Base-by-base conservation (phyloP, 306 rosid genomes). In the Vigna hirtella region DNA sequence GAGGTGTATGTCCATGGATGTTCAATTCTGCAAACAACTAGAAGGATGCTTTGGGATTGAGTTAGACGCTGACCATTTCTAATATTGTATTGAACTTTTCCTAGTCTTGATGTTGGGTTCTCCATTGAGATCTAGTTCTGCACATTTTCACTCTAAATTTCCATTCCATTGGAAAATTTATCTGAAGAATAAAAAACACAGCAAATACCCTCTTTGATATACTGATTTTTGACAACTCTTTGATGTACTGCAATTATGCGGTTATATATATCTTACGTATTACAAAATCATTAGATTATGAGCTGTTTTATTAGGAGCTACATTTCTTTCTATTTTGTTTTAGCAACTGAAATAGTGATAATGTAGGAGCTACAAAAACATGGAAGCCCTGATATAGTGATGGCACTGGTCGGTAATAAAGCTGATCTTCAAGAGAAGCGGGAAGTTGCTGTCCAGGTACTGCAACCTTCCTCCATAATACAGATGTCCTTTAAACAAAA, bases 381-480 rank as follows among this genome's bases (percentile, higher is more conserved):
- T 84, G 98, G 98, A 77, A 90, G 87, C 84, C 97, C 97, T 66
- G 97, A 94, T 77, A 90, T 94, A 74, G 91, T 94, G 69, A 85
- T 94, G 95, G 98, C 97, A 74, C 85, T 94, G 85, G 98, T 94
- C 0, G 97, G 98, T 64, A 92, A 92, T 78, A 94, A 94, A 90
- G 98, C 98, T 7, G 97, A 94, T 85, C 97, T 92, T 82, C 89
- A 78, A 12, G 98, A 92, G 83, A 90, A 89, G 85, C 91, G 97
- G 16, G 92, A 94, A 86, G 97, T 94, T 13, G 74, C 95, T 18
- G 84, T 83, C 82, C 87, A 94, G 87, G 98, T 90, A 88, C 79
- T 69, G 79, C 68, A 56, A 12, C 49, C 55, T 49, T 65, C 73
- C 82, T 69, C 34, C 17, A 34, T 50, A 63, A 48, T 7, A 51